Evolutionary conservation across 768 basidiomycete species (phyloP).

Genomic region (Leccinum longicurvipes): DNA sequence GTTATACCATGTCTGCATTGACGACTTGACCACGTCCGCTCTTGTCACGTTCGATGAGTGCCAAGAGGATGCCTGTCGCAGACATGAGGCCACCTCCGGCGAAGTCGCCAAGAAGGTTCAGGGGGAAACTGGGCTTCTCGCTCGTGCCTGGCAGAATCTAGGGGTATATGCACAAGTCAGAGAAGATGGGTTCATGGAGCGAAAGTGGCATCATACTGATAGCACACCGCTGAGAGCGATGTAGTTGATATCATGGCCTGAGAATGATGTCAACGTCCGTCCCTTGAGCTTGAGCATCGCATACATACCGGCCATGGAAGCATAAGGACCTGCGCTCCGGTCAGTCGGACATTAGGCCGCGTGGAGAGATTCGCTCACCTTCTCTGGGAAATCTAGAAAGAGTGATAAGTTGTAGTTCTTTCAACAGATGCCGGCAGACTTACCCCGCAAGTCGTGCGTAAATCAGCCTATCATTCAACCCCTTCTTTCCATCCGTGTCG

Average conservation of each 20-base stretch:
- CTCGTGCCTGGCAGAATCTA: slow-evolving; percentile 66
- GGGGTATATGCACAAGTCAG: not conserved
- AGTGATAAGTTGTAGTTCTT: not conserved
- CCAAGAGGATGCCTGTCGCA: slow-evolving; percentile 69
- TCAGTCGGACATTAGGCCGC: slow-evolving; percentile 13
- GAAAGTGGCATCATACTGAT: slow-evolving; percentile 40
- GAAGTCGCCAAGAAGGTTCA: slow-evolving; percentile 80
- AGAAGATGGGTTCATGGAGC: not conserved
- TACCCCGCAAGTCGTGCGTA: slow-evolving; percentile 78
- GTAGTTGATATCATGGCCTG: slow-evolving; percentile 85
- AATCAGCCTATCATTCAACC: slow-evolving; percentile 60
- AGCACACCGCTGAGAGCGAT: slow-evolving; percentile 75
- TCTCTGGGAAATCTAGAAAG: slow-evolving; percentile 54
- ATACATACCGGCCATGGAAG: slow-evolving; percentile 69
- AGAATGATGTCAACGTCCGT: not conserved
- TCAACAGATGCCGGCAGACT: slow-evolving; percentile 20
- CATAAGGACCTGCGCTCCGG: slow-evolving; percentile 52
- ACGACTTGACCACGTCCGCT: slow-evolving; percentile 75
- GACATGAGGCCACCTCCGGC: slow-evolving; percentile 78
- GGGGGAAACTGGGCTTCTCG: slow-evolving; percentile 65
- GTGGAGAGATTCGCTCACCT: slow-evolving; percentile 37
- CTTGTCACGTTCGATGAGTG: slow-evolving; percentile 61
- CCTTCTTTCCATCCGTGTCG: slow-evolving; percentile 40
- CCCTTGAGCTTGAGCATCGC: not conserved
- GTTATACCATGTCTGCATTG: slow-evolving; percentile 67